Base-by-base conservation (phyloP, 169 alveolate genomes). In the Theileria equi region DNA sequence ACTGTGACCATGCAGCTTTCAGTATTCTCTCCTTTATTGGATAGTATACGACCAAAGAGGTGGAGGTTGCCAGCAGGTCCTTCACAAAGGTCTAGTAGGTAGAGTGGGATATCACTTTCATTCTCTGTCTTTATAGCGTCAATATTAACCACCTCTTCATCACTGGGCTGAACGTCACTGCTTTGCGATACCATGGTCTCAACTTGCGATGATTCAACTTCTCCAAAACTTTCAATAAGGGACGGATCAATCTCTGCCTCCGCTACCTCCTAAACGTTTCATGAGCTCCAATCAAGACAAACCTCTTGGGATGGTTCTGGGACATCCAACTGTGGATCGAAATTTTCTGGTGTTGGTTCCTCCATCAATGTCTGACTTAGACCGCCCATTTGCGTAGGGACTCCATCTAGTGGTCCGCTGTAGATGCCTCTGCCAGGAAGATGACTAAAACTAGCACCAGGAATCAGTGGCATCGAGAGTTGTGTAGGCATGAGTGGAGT, bases 1-100 rank as follows among this genome's bases (percentile, higher is more conserved):
- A 77, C 77, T 4, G 81, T 77, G 3, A 77, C 53, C 61, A 65
- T n/a, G 50, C 82, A 67, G 19, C 78, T 67, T 43, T 65, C 86
- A 23, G 86, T 77, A 7, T 13, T 53, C 13, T 28, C 52, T 5
- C 58, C 47, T 2, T 36, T 45, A 11, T 55, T 10, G 13, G 32
- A 58, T 2, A 49, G 36, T n/a, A 52, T 43, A 52, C 72, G 50
- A 7, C 86, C 86, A 26, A 77, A 77, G 43, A 77, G 34, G 10
- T 67, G 61, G 25, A 77, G 48, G 38, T 17, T 28, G 21, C 86
- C 86, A 0, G 41, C 43, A 0, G 29, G 36, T 16, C 60, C 86
- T 28, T 77, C 86, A 29, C 55, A 44, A 17, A 77, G 54, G 36
- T 77, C 86, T 29, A 77, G 23, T n/a, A 65, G 10, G 28, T 77